Percentiles rank a stretch among this genome's conserved stretches.
phyloP scores from a whole-genome alignment of 2,329 filamentous ascomycete species.

The Aspergillus sp. region DNA sequence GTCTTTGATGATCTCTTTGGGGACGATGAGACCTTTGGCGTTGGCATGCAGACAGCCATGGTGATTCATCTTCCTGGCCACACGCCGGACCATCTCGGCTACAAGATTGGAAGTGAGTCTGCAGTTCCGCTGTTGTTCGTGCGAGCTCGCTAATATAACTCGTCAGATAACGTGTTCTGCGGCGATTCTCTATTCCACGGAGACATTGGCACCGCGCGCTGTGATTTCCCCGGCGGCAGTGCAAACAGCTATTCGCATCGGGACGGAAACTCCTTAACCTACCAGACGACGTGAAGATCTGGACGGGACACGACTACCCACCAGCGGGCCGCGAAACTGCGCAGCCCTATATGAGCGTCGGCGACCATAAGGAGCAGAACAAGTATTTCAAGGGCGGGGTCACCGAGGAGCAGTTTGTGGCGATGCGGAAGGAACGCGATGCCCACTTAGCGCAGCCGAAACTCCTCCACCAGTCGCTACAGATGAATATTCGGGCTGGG shows the following conservation, averaged over 20 bases:
- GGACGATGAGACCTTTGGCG: slow-evolving; percentile 46
- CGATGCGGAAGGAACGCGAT: slow-evolving; percentile 38
- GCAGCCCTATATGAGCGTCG: slow-evolving; percentile 37
- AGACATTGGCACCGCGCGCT: slow-evolving; percentile 45
- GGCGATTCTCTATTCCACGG: slow-evolving; percentile 47
- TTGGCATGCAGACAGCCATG: slow-evolving; percentile 41
- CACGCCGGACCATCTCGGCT: slow-evolving; percentile 55
- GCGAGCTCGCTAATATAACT: no score
- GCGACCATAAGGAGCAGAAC: slow-evolving; percentile 39
- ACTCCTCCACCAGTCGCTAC: slow-evolving; percentile 43
- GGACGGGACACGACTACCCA: slow-evolving; percentile 49
- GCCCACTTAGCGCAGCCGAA: slow-evolving; percentile 35
- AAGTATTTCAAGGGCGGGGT: slow-evolving; percentile 40
- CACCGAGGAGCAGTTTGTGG: slow-evolving; percentile 37
- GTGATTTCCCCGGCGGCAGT: slow-evolving; percentile 47
- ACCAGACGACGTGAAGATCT: slow-evolving; percentile 39
- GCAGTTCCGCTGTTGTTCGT: background rate
- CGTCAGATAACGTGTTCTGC: slow-evolving; percentile 44
- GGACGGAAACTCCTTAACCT: slow-evolving; percentile 36
- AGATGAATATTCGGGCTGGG: slow-evolving; percentile 46
- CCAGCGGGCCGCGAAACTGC: slow-evolving; percentile 26
- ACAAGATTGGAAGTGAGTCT: slow-evolving; percentile 41
- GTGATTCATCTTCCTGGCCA: slow-evolving; percentile 54
- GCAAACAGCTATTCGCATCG: slow-evolving; percentile 38
- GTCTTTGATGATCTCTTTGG: slow-evolving; percentile 48